Evolutionary conservation across 1,284 basidiomycete genomes (phyloP).

Genomic region (Phenoliferia sp.): DNA sequence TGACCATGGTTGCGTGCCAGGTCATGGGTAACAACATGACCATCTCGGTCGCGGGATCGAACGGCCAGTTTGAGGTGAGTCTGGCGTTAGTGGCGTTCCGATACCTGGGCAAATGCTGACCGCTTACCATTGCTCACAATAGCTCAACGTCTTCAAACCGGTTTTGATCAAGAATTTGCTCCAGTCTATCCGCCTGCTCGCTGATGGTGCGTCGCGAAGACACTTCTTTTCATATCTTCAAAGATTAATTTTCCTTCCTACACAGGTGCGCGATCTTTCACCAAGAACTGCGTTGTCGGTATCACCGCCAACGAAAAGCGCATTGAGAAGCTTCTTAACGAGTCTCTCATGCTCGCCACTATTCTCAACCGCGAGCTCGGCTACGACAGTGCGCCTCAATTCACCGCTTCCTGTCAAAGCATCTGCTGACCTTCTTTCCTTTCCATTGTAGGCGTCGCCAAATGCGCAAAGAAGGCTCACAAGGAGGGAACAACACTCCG

Average conservation of each 20-base stretch:
- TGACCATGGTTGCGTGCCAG: conserved; percentile 98
- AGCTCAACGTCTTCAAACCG: conserved; percentile 99
- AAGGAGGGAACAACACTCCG: conserved; percentile 94
- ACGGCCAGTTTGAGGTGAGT: conserved; percentile 90
- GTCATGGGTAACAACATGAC: conserved; percentile 97
- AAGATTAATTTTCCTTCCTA: background rate
- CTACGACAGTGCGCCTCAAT: conserved; percentile 75
- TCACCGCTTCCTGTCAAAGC: background rate
- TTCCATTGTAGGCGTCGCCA: conserved; percentile 74
- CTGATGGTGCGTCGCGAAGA: conserved; percentile 62
- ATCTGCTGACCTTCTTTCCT: background rate
- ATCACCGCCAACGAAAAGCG: conserved; percentile 93
- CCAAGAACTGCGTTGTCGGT: conserved; percentile 93
- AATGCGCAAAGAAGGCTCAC: conserved; percentile 98
- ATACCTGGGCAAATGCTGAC: background rate
- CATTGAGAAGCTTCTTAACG: conserved; percentile 83
- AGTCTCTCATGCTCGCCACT: conserved; percentile 93
- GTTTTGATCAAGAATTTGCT: conserved; percentile 97
- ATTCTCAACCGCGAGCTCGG: conserved; percentile 89
- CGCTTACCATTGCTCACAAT: background rate
- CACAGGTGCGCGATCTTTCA: conserved; percentile 81
- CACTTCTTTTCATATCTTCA: background rate
- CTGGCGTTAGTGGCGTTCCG: background rate
- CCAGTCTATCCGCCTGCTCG: conserved; percentile 86
- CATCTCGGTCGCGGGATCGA: conserved; percentile 87